A percentile compares a stretch with the other conserved stretches of the same genome.
Conservation (phyloP, 108 stramenopile species). For the Nitzschia sp. region DNA sequence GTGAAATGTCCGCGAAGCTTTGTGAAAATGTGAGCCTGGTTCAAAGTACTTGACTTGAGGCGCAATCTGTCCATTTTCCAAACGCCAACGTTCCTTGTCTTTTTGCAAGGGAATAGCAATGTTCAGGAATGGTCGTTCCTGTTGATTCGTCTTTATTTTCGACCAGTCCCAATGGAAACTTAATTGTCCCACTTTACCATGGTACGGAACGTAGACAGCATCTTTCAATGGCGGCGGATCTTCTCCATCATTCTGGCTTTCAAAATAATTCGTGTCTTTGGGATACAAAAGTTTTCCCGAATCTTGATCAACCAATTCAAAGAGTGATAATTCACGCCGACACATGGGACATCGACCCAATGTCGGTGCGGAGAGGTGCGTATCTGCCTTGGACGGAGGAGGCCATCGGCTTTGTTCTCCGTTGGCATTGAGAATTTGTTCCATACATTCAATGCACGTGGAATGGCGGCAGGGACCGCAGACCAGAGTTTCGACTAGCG, state of each 20-base stretch:
- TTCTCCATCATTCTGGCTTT: neutral
- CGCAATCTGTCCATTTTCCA: conserved; percentile 21
- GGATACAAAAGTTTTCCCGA: conserved; percentile 29
- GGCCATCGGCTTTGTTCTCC: conserved; percentile 21
- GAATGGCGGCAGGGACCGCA: conserved; percentile 31
- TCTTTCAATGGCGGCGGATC: neutral
- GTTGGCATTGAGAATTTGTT: conserved; percentile 33
- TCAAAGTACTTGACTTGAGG: conserved; percentile 30
- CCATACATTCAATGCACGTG: conserved; percentile 33
- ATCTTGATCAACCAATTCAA: conserved; percentile 24
- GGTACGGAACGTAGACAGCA: conserved; percentile 29
- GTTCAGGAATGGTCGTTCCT: conserved; percentile 28
- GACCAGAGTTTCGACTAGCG: conserved; percentile 2
- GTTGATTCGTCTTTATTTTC: conserved; percentile 1
- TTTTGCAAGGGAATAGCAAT: conserved; percentile 10
- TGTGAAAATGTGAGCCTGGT: conserved; percentile 50
- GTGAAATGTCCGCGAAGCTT: conserved; percentile 56
- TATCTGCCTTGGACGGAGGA: conserved; percentile 30
- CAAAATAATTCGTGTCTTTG: conserved; percentile 6
- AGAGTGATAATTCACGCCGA: conserved; percentile 29
- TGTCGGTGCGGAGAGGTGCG: conserved; percentile 36
- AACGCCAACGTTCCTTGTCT: conserved; percentile 20
- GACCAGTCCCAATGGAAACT: conserved; percentile 45
- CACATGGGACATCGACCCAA: conserved; percentile 52
- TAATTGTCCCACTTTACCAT: conserved; percentile 26